phyloP scores from a whole-genome alignment of 202 grass and related monocot genomes.

The Schoenoplectus tabernaemontani region DNA sequence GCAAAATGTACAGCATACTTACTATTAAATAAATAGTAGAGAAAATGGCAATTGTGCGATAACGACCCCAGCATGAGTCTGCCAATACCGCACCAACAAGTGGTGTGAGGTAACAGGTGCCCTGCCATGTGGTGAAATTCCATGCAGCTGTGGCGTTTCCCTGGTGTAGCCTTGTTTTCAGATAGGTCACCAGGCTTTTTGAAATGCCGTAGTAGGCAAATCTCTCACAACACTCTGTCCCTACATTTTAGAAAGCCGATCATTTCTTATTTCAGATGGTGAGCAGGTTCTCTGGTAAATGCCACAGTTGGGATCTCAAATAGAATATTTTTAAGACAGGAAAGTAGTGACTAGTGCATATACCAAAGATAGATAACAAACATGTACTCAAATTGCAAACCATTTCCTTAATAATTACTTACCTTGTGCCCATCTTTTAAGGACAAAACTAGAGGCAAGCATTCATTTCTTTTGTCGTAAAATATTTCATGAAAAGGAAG shows the following conservation, averaged over 20 bases:
- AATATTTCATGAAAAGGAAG: neutral
- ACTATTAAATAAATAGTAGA: constrained; percentile 44
- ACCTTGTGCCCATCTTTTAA: neutral
- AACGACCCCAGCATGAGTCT: constrained; percentile 65
- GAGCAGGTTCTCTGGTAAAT: neutral
- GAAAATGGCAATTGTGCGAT: constrained; percentile 46
- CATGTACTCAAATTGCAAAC: neutral
- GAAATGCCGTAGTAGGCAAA: constrained; percentile 61
- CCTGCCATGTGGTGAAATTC: constrained; percentile 54
- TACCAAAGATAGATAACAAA: neutral
- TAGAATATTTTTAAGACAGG: neutral
- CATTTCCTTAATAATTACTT: neutral
- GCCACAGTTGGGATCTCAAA: neutral
- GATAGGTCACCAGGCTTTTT: constrained; percentile 58
- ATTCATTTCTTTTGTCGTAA: neutral
- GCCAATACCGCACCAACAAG: constrained; percentile 64
- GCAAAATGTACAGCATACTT: constrained; percentile 27
- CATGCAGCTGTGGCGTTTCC: constrained; percentile 50
- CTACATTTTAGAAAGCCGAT: constrained; percentile 20
- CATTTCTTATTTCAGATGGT: neutral
- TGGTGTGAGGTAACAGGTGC: constrained; percentile 55
- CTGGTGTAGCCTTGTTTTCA: constrained; percentile 39
- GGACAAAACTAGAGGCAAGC: no score
- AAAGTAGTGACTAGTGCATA: neutral
- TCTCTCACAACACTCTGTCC: constrained; percentile 68